Conservation (phyloP, 352 stramenopile species). For the Vaucheria bursata region DNA sequence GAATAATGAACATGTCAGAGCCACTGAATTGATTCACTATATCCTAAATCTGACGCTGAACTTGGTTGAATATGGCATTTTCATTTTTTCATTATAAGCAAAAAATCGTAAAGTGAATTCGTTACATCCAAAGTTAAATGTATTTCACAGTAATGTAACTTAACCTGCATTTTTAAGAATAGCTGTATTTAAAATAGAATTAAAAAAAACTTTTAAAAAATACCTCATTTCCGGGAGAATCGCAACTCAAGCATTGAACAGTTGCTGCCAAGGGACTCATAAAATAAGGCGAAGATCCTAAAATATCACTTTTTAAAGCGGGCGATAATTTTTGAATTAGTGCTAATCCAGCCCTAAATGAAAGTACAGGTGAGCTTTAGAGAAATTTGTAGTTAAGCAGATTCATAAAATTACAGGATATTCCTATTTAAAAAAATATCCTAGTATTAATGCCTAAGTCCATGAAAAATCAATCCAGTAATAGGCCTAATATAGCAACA, state of each 20-base stretch:
- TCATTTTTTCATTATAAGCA: too few species aligned
- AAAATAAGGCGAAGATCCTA: slow-evolving; percentile 29
- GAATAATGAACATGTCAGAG: too few species aligned
- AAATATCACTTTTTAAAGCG: slow-evolving; percentile 31
- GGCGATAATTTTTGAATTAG: slow-evolving; percentile 39
- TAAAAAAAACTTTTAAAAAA: too few species aligned
- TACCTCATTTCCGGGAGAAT: slow-evolving; percentile 18
- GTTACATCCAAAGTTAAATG: too few species aligned
- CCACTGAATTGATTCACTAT: too few species aligned
- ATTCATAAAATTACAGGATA: neutral
- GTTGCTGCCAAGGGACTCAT: slow-evolving; percentile 38
- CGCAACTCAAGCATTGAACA: slow-evolving; percentile 20
- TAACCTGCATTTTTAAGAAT: too few species aligned
- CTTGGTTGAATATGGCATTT: too few species aligned
- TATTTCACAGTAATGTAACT: too few species aligned
- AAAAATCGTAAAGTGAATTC: too few species aligned
- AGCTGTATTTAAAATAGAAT: too few species aligned
- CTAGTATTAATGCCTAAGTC: neutral
- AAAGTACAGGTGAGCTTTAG: neutral
- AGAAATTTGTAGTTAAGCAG: neutral
- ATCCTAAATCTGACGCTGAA: too few species aligned
- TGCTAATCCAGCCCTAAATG: slow-evolving; percentile 7
- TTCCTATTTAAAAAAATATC: neutral
- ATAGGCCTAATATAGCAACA: neutral
- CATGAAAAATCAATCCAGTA: neutral